Base-by-base conservation (phyloP, 1,284 basidiomycete genomes). In the Rhodotorula sp. region DNA sequence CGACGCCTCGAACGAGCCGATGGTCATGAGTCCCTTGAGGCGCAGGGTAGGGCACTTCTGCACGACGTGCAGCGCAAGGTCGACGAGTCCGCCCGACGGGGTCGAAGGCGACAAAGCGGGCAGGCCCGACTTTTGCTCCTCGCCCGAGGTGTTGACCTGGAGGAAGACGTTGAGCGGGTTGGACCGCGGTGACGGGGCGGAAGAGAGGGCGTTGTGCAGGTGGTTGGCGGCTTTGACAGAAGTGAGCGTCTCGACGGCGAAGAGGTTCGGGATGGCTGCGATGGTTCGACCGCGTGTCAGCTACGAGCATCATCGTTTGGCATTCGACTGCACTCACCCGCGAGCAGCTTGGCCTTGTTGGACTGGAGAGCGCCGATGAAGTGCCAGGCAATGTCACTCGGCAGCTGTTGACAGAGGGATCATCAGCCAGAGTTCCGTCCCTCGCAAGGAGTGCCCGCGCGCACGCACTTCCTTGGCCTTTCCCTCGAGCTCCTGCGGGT, bases 291-390 rank as follows among this genome's bases (percentile, higher is more conserved):
- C 2, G 17, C 58, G 41, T 12, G 45, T 64, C 45, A 60, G 41
- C 17, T 4, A 14, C 7, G 45, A 4, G 7, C 25, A 2, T 3
- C 3, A 17, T n/a, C 46, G n/a, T 10, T 23, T 27, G 12, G 10
- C 17, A 12, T n/a, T 21, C 5, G 21, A 5, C 14, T 3, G 21
- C 21, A 19, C 49, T n/a, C 16, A 93, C 93, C 84, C 23, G 94
- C 93, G n/a, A 97, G 85, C 25, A 86, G 83, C 82, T 97, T 99
- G 58, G 90, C 89, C 82, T 99, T 99, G 84, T 98, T 99, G 50
- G 91, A 93, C 81, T 99, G 96, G 42, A 99, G 83, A 1, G 90
- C 88, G 10, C 96, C 96, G 76, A 99, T 96, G 81, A 97, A 98
- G 82, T 98, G 96, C 97, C 97, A 99, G 74, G 89, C 85, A 78